Base-by-base conservation (phyloP, 1,284 basidiomycete species). In the Naganishia albida region DNA sequence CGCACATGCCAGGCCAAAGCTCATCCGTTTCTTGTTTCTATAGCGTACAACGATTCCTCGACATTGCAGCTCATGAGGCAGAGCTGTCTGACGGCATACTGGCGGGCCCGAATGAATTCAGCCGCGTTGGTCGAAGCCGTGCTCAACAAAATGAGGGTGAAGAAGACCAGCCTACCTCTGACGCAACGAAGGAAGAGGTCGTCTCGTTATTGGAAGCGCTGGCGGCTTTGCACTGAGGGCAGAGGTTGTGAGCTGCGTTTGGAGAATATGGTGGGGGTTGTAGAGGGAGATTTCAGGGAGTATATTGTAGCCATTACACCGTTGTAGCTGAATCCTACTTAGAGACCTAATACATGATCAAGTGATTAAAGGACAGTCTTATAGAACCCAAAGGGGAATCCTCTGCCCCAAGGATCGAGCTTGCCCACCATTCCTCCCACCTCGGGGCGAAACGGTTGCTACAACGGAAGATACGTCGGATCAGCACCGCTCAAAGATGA, bases 31-130 rank as follows among this genome's bases (percentile, higher is more conserved):
- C 25, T 7, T 2, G 16, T 34, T 6, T 1, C 20, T 34, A 12
- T 64, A 78, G 76, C 71, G 77, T 94, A 30, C 89, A 93, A 75
- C 80, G 81, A 34, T 87, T 88, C 78, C 80, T 91, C 28, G 72
- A 78, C 15, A 73, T 82, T 15, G 52, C 62, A 2, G 30, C 63
- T 7, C 67, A 62, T 0, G 70, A 70, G 42, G 39, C 44, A 2
- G 72, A 72, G 18, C 69, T 68, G 56, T 64, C 44, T 15, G 57
- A 53, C 3, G 23, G 23, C 12, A 53, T 76, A 10, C 63, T 80
- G 12, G 53, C 66, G 6, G 78, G 78, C 6, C 57, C 70, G 40
- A 75, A 66, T 34, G 54, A 70, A 12, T 73, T 72, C 50, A 76
- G 77, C 68, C 63, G 65, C 1, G 72, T 79, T 15, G 30, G 75